These are phyloP conservation scores for Mycena sanguinolenta DNA, from an alignment of 768 basidiomycete species.

Conservation along the genomic window DNA sequence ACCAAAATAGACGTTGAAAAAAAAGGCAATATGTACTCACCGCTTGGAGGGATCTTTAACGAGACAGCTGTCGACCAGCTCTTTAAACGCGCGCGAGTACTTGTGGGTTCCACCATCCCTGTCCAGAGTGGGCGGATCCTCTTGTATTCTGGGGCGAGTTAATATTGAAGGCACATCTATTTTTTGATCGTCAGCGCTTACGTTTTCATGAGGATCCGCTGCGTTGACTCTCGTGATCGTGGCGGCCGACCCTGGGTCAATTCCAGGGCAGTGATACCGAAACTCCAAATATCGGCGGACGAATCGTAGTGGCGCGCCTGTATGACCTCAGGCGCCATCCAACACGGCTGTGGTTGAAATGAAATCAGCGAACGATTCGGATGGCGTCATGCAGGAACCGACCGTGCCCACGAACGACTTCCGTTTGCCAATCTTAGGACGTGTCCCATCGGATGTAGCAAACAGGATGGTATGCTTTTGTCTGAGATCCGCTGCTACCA, in stretches of 20 bases:
- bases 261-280: slow-evolving; percentile 95
- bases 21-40: slow-evolving; percentile 49
- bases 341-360: slow-evolving; percentile 77
- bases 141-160: slow-evolving; percentile 69
- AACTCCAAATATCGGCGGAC: slow-evolving; percentile 95
- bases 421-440: slow-evolving; percentile 77
- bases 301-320: slow-evolving; percentile 87
- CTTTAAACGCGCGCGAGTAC: slow-evolving; percentile 87
- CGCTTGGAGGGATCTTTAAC: slow-evolving; percentile 86
- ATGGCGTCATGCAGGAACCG: not conserved
- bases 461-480: slow-evolving; percentile 51
- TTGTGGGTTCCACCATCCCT: slow-evolving; percentile 77
- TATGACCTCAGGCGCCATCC: slow-evolving; percentile 98
- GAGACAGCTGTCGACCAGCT: slow-evolving; percentile 86
- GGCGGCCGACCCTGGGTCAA: slow-evolving; percentile 90
- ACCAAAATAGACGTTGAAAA: not conserved
- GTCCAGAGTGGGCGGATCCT: slow-evolving; percentile 83
- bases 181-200: slow-evolving; percentile 44
- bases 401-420: slow-evolving; percentile 95
- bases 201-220: slow-evolving; percentile 83
- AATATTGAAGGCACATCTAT: slow-evolving; percentile 5
- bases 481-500: slow-evolving; percentile 21
- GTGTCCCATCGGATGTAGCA: slow-evolving; percentile 46
- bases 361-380: not conserved
- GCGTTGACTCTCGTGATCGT: slow-evolving; percentile 80